Evolutionary conservation across 257 asterid genomes (phyloP), one percentile per base, ranked within the genome.

Genomic region (Rubia yunnanensis): DNA sequence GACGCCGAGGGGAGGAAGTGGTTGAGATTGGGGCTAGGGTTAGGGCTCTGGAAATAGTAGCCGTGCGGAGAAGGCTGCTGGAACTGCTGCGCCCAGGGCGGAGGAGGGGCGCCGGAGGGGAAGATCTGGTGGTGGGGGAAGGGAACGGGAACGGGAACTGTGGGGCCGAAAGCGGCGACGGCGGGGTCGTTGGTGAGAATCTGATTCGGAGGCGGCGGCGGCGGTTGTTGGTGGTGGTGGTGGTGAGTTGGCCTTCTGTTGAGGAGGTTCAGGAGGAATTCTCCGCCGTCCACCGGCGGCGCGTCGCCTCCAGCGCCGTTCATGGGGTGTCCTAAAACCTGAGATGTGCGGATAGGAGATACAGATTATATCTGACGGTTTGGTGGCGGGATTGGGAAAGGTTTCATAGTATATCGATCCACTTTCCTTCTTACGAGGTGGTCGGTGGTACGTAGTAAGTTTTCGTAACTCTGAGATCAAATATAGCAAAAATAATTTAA

Each of bases 181-280:
- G 96, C 96, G 17, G 98, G 98, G 72, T 91, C 96, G 67, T 75
- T 83, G 0, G 85, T 26, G 60, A 82, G 78, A 23, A 67, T 60
- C 34, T 75, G 94, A 20, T 78, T 31, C 13, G 71, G 69, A 11
- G 67, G 74, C 73, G 63, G 76, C 9, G 70, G 75, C 1, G 72
- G 28, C 5, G 75, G 31, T 74, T 41, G 17, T 18, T 36, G 70
- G 3, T 3, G 18, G 34, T 20, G 61, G 10, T 10, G 68, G 70
- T 69, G 78, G 34, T 72, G 72, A 7, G 83, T 70, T 7, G 82
- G 86, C 0, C 65, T 79, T 2, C 81, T 82, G 60, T 15, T 44
- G 52, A 92, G 91, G 48, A 92, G 91, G 50, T 83, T 84, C 71
- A 92, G 89, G 66, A 92, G 91, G 76, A 79, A 87, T 55, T 92